Conservation (phyloP, 2,329 filamentous ascomycete species). For the Pyrenochaeta sp. region DNA sequence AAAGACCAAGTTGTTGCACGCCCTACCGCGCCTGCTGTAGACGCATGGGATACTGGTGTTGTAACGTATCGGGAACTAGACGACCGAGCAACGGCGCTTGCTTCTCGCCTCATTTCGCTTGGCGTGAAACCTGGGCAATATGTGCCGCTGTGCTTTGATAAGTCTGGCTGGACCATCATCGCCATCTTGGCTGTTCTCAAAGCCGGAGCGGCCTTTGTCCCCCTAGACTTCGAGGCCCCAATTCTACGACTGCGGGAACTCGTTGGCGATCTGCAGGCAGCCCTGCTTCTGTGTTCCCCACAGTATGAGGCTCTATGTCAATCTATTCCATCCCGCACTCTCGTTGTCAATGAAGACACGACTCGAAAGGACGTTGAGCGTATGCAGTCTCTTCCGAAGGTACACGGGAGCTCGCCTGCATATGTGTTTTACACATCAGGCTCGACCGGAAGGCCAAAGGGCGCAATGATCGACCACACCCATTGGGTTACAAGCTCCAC, state of each 20-base stretch:
- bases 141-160: conserved; percentile 48
- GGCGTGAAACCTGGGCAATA: conserved; percentile 35
- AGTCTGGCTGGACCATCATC: conserved; percentile 43
- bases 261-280: conserved; percentile 37
- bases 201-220: conserved; percentile 45
- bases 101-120: conserved; percentile 27
- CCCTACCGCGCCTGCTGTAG: conserved; percentile 31
- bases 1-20: conserved; percentile 28
- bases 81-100: conserved; percentile 32
- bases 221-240: conserved; percentile 48
- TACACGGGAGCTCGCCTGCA: conserved; percentile 59
- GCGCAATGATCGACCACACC: conserved; percentile 68
- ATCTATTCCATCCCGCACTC: conserved; percentile 34
- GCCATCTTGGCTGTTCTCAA: conserved; percentile 49
- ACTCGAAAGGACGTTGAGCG: conserved; percentile 44
- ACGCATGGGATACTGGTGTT: conserved; percentile 37
- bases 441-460: conserved; percentile 65
- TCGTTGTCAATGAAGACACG: conserved; percentile 49
- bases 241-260: conserved; percentile 47
- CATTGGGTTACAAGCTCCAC: conserved; percentile 60
- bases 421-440: conserved; percentile 69
- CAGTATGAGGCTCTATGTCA: conserved; percentile 31
- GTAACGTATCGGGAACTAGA: conserved; percentile 41
- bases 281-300: conserved; percentile 36
- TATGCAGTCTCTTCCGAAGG: conserved; percentile 38